phyloP scores from a whole-genome alignment of 2,329 filamentous ascomycete species.

The Leptographium wingfieldii region DNA sequence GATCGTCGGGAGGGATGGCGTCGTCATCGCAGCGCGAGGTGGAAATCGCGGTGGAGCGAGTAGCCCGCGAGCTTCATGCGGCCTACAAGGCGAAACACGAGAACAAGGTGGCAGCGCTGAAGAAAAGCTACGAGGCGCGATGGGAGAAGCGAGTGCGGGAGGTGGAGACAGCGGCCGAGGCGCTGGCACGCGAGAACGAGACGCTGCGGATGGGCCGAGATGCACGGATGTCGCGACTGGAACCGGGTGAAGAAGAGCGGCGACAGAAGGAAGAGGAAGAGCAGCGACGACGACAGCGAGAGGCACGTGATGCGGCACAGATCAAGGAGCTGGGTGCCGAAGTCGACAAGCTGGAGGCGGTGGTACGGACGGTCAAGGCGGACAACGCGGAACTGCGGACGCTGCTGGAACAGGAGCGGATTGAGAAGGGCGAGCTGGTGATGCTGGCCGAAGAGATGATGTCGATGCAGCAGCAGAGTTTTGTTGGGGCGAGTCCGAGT shows the following conservation, averaged over 20 bases:
- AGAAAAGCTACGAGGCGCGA: constrained; percentile 69
- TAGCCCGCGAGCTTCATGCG: constrained; percentile 83
- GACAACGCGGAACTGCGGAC: constrained; percentile 55
- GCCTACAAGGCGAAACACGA: constrained; percentile 97
- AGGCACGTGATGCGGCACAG: constrained; percentile 53
- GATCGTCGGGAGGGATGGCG: constrained; percentile 18
- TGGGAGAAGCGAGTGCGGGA: constrained; percentile 82
- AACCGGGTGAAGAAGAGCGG: constrained; percentile 28
- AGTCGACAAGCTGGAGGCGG: constrained; percentile 60
- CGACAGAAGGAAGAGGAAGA: constrained; percentile 36
- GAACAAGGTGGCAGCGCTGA: constrained; percentile 84
- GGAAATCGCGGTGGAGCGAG: constrained; percentile 75
- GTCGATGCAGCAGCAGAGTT: constrained; percentile 40
- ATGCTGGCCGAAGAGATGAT: constrained; percentile 77
- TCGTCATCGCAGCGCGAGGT: constrained; percentile 43
- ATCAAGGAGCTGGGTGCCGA: constrained; percentile 60
- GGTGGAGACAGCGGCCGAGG: constrained; percentile 58
- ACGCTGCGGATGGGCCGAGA: constrained; percentile 55
- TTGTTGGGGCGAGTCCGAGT: constrained; percentile 18
- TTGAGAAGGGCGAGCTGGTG: constrained; percentile 76
- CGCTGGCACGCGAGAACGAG: constrained; percentile 62
- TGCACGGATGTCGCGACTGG: constrained; percentile 48
- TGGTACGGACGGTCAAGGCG: constrained; percentile 54
- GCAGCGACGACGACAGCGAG: constrained; percentile 39
- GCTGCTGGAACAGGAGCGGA: constrained; percentile 59